A percentile compares a stretch with the other conserved stretches of the same genome.
These are phyloP conservation scores for Suillus placidus DNA, from an alignment of 768 basidiomycete genomes.

Conservation along the genomic window DNA sequence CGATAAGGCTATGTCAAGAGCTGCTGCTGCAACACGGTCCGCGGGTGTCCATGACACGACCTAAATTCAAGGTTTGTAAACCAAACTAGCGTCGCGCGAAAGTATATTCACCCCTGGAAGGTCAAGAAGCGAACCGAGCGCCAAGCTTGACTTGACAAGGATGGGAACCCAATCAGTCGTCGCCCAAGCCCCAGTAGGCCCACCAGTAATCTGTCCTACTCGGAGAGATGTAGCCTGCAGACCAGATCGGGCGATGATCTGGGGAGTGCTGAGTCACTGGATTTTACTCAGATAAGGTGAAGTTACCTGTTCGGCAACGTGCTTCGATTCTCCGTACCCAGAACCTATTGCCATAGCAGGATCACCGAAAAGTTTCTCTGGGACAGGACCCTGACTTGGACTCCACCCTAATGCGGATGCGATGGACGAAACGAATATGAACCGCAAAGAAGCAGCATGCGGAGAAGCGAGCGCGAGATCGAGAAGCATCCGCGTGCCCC, in stretches of 20 bases:
- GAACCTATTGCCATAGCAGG: conserved; percentile 28
- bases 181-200: conserved; percentile 35
- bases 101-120: conserved; percentile 23
- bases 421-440: conserved; percentile 24
- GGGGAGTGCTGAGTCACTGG: conserved; percentile 12
- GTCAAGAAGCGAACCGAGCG: conserved; percentile 25
- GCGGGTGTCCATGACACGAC: conserved; percentile 46
- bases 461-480: conserved; percentile 35
- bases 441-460: conserved; percentile 12
- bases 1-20: conserved; percentile 34
- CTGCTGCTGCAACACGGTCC: conserved; percentile 39
- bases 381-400: conserved; percentile 29
- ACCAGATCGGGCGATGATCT: conserved; percentile 26
- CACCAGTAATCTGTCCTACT: conserved; percentile 36
- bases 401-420: conserved; percentile 18
- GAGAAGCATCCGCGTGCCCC: conserved; percentile 32
- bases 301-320: conserved; percentile 36
- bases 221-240: conserved; percentile 25
- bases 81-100: neutral
- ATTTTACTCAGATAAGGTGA: conserved; percentile 22
- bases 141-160: conserved; percentile 32
- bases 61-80: conserved; percentile 26
- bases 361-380: conserved; percentile 36
- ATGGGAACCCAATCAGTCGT: conserved; percentile 36
- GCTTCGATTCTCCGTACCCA: conserved; percentile 41